Conservation (phyloP, 2,329 filamentous ascomycete genomes). For the Tolypocladium album region DNA sequence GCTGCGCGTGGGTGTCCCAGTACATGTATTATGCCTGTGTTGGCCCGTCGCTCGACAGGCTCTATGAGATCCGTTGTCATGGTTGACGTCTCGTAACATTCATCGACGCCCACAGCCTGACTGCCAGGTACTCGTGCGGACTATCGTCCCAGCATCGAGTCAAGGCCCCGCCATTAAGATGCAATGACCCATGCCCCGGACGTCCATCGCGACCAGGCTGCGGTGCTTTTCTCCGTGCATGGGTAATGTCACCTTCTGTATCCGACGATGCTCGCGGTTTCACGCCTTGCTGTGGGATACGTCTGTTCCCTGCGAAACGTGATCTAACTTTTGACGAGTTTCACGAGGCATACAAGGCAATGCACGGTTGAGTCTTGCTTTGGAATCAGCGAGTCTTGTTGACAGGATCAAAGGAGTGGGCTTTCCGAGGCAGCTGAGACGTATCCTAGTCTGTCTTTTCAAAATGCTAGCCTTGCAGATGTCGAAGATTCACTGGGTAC, state of each 20-base stretch:
- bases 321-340: not conserved
- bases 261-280: not conserved
- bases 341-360: not conserved
- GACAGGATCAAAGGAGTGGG: too few species aligned
- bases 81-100: not conserved
- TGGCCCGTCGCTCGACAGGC: not conserved
- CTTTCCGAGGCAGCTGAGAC: not conserved
- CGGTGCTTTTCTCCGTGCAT: not conserved
- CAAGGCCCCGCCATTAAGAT: not conserved
- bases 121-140: too few species aligned
- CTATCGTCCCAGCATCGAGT: not conserved
- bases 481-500: too few species aligned
- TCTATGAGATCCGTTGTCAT: not conserved
- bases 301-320: not conserved
- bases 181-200: not conserved
- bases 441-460: not conserved
- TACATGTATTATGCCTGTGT: not conserved
- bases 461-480: not conserved
- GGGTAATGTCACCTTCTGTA: not conserved
- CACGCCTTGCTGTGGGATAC: not conserved
- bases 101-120: not conserved
- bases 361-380: not conserved
- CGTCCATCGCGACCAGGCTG: not conserved
- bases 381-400: not conserved
- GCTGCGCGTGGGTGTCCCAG: not conserved